Base-by-base conservation (phyloP, 2,329 filamentous ascomycete species). In the Sphaerulina populicola region DNA sequence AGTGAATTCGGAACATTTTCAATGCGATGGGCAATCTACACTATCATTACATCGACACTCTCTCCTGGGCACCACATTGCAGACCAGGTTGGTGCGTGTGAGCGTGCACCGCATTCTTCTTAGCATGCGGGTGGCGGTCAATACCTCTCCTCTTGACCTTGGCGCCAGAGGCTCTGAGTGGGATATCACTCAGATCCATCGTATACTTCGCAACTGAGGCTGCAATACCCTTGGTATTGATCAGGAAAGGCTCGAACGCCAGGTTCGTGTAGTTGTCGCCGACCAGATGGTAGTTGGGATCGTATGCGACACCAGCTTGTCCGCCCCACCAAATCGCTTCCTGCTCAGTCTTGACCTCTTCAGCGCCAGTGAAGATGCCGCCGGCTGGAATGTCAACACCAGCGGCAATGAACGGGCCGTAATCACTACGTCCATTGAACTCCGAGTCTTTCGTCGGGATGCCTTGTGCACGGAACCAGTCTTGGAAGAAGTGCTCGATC, bases 351-450 rank as follows among this genome's bases (percentile, higher is more conserved):
- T 89, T 90, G 69, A 86, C 67, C 10, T 78, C 83, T 68, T 90
- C 86, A 1, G 86, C 86, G 36, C 86, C 86, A 2, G 86, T 88
- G 49, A 85, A 85, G 54, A 90, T 80, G 29, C 86, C 86, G 21
- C 86, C 85, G 1, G 80, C 80, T 0, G 86, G 83, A 38, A 90
- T 88, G 9, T 41, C 46, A 18, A 49, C 46, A 11, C 59, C 62
- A 11, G 41, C 50, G 27, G 79, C 75, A 61, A 89, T 83, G 71
- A 91, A 90, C 1, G 80, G 83, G 45, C 82, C 84, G 61, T 91
- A 91, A 68, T 93, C 87, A 56, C 82, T 87, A 52, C 86, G 81
- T 6, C 86, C 86, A 60, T 88, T 83, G 58, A 93, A 91, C 2
- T 80, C 78, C 27, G 86, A 86, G 52, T 85, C 80, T 0, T 80